Evolutionary conservation across 305 asterid genomes (phyloP).

Genomic region (Fraxinus dipetala): DNA sequence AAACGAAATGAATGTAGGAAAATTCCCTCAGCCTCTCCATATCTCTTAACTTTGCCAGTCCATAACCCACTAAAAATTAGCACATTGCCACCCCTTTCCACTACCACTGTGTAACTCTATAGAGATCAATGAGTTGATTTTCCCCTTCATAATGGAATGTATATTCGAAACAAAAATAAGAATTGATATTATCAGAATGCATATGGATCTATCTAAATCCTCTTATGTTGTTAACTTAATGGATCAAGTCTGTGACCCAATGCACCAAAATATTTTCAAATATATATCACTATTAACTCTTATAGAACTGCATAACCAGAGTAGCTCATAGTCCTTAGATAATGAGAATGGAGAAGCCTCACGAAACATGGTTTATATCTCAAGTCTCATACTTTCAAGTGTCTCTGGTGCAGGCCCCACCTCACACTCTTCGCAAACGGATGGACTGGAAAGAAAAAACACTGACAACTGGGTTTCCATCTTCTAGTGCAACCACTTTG

Average conservation of each 20-base stretch:
- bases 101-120: background rate
- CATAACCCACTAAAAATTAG: slow-evolving; percentile 1
- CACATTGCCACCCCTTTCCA: background rate
- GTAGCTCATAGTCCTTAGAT: background rate
- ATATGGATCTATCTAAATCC: background rate
- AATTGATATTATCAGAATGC: background rate
- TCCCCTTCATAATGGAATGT: background rate
- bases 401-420: background rate
- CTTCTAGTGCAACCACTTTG: background rate
- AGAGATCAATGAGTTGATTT: background rate
- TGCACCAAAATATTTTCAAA: background rate
- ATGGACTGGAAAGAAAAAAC: background rate
- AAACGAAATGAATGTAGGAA: background rate
- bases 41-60: background rate
- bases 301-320: background rate
- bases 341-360: background rate
- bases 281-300: background rate
- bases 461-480: background rate
- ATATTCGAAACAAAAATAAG: background rate
- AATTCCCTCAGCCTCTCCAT: background rate
- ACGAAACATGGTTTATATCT: background rate
- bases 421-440: background rate
- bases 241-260: background rate
- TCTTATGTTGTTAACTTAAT: background rate
- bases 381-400: background rate